Percentiles rank a stretch among this genome's conserved stretches.
Conservation (phyloP, 1,139 yeast genomes). For the Magnusiomyces magnusii region DNA sequence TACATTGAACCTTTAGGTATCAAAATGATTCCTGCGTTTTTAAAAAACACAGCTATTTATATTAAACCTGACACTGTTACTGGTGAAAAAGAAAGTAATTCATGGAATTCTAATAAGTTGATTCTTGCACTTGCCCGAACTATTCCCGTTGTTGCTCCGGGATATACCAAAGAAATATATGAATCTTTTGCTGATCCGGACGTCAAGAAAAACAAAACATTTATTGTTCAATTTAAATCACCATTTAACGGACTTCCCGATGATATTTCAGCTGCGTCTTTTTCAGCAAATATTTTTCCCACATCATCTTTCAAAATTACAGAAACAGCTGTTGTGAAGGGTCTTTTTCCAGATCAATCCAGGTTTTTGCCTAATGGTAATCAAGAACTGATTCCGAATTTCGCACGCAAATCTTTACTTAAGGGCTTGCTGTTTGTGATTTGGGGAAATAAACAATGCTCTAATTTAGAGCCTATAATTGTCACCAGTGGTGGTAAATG, state of each 20-base stretch:
- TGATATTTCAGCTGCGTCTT: not conserved
- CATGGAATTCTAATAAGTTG: not conserved
- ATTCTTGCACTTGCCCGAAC: not conserved
- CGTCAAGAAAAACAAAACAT: not conserved
- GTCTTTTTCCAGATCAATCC: not conserved
- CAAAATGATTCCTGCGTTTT: conserved; percentile 1
- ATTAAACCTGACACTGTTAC: not conserved
- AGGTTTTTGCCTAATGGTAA: not conserved
- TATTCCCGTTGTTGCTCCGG: not conserved
- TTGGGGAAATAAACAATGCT: not conserved
- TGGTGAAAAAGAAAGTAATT: not conserved
- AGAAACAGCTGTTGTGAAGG: not conserved
- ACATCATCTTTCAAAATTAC: not conserved
- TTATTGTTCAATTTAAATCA: not conserved
- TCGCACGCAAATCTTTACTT: not conserved
- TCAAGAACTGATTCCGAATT: not conserved
- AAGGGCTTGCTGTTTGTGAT: not conserved
- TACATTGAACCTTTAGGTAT: not conserved
- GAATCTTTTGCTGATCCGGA: not conserved
- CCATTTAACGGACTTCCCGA: not conserved
- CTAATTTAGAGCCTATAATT: not conserved
- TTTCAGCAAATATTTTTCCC: not conserved
- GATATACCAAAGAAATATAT: not conserved
- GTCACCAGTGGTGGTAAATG: not conserved
- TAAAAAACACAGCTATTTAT: not conserved